Conservation (phyloP, 2,329 filamentous ascomycete species). For the Talaromyces sp. region DNA sequence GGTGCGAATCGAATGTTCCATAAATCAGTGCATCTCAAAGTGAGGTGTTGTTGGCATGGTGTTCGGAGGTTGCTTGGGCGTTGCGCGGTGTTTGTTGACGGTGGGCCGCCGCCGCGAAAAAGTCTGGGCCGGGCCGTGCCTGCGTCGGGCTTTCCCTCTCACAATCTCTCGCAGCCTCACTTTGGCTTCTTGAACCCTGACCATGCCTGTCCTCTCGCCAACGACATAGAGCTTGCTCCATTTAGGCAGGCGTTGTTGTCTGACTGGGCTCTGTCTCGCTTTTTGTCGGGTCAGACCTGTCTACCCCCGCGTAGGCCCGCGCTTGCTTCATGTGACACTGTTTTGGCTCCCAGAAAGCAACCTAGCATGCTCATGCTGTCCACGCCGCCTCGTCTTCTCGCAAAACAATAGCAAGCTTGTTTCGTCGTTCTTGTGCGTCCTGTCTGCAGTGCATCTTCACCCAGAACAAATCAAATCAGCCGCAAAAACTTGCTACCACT, state of each 20-base stretch:
- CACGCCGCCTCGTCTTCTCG: background rate
- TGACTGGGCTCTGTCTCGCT: background rate
- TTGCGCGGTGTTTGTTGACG: slow-evolving; percentile 10
- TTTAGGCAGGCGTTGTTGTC: background rate
- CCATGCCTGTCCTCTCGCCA: background rate
- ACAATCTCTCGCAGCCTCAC: background rate
- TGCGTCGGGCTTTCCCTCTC: background rate
- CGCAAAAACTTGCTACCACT: background rate
- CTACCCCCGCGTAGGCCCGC: background rate
- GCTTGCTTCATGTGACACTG: background rate
- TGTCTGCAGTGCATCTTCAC: background rate
- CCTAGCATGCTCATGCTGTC: background rate
- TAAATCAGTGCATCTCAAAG: background rate
- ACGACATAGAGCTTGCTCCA: background rate
- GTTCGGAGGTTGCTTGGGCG: slow-evolving; percentile 6
- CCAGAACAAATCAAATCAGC: background rate
- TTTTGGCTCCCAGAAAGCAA: background rate
- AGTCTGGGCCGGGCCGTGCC: background rate
- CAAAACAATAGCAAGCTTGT: background rate
- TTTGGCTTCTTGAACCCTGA: background rate
- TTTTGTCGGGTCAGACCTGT: background rate
- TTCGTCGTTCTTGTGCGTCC: background rate
- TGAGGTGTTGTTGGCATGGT: background rate
- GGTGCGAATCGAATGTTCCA: background rate
- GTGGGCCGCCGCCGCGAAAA: background rate